Base-by-base conservation (phyloP, 805 yeast species). In the Geotrichum ghanense region DNA sequence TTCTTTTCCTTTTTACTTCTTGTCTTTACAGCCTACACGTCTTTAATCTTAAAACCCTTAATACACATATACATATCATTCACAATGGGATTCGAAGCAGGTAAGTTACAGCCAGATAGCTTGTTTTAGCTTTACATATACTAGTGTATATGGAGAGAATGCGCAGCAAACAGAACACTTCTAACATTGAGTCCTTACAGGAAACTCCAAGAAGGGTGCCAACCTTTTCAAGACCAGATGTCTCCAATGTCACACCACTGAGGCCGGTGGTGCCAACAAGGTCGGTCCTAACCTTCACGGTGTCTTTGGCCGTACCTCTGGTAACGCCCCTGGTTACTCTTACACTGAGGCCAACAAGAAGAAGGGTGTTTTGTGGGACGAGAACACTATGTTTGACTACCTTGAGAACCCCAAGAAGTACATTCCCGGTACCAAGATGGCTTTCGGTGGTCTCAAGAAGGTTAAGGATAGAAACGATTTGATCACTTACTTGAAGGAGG, bases 381-480 rank as follows among this genome's bases (percentile, higher is more conserved):
- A 80, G 65, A 88, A 88, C 67, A 78, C 87, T 69, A 78, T 92
- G 83, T 76, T 83, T 61, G 95, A 85, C 70, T 92, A 92, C 83
- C 80, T 92, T 72, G 95, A 84, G 74, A 92, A 92, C 85, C 98
- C 98, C 75, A 92, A 92, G 94, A 92, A 92, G 77, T 92, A 88
- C 78, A 88, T 92, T 61, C 98, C 98, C 68, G 98, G 98, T 72
- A 92, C 97, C 76, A 92, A 92, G 84, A 92, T 92, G 98, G 97
- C 98, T 56, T 92, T 90, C 64, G 98, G 96, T 75, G 98, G 98
- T 76, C 80, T 92, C 73, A 92, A 92, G 89, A 92, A 92, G 80
- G 82, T 88, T 56, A 90, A 88, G 83, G 98, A 92, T 78, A 87
- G 97, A 82, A 85, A 86, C 75, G 97, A 92, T 70, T 75, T 92